These are phyloP conservation scores for Lachancea nothofagi DNA, from an alignment of 805 yeast genomes.

Conservation along the genomic window DNA sequence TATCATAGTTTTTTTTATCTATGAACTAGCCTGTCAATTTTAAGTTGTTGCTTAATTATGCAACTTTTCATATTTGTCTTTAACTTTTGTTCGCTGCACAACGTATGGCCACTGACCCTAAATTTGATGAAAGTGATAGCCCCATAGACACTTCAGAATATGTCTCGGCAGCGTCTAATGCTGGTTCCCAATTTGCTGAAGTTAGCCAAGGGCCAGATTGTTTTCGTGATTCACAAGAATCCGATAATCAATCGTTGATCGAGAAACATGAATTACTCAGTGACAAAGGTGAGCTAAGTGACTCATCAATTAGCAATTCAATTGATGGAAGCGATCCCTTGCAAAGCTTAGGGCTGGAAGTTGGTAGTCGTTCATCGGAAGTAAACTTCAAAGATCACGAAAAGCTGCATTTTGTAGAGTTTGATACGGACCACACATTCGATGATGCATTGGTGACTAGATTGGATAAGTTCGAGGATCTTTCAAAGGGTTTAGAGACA, in stretches of 20 bases:
- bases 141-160: background rate
- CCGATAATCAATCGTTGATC: conserved; percentile 9
- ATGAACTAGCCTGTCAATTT: too few species aligned
- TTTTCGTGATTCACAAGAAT: conserved; percentile 12
- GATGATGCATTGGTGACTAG: conserved; percentile 1
- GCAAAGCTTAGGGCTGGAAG: background rate
- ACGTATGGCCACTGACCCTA: background rate
- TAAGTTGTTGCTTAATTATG: too few species aligned
- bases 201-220: background rate
- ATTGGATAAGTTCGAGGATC: conserved; percentile 2
- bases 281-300: background rate
- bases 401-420: conserved; percentile 1
- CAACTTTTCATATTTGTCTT: too few species aligned
- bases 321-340: background rate
- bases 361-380: background rate
- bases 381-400: background rate
- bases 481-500: background rate
- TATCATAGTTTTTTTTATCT: too few species aligned
- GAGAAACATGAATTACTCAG: background rate
- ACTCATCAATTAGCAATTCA: background rate
- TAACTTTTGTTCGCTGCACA: too few species aligned
- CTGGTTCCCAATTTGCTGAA: background rate
- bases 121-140: background rate
- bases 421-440: background rate
- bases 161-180: background rate